phyloP scores from a whole-genome alignment of 495 filamentous ascomycete genomes.

The Friedmanniomyces endolithicus region DNA sequence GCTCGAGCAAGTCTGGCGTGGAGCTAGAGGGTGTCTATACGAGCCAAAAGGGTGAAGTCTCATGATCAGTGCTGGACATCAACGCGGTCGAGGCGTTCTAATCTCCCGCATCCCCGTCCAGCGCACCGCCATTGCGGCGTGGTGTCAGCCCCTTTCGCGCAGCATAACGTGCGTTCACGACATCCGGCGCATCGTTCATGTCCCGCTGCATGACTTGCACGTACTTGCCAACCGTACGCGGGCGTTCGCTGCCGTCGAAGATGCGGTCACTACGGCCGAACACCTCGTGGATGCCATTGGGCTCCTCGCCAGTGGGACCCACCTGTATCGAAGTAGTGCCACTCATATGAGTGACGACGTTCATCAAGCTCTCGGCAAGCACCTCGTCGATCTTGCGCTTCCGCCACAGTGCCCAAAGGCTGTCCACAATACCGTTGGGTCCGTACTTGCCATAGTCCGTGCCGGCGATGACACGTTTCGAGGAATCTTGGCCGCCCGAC shows the following conservation, averaged over 20 bases:
- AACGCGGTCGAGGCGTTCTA: not conserved
- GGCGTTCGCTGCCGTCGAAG: slow-evolving; percentile 57
- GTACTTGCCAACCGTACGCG: slow-evolving; percentile 53
- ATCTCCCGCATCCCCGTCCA: slow-evolving; percentile 6
- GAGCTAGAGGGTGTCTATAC: slow-evolving; percentile 61
- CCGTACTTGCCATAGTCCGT: slow-evolving; percentile 46
- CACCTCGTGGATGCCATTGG: slow-evolving; percentile 1
- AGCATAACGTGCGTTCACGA: slow-evolving; percentile 66
- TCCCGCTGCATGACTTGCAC: slow-evolving; percentile 54
- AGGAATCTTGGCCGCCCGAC: slow-evolving; percentile 34
- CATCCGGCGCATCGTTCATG: slow-evolving; percentile 50
- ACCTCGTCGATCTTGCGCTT: slow-evolving; percentile 80
- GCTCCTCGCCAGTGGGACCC: not conserved
- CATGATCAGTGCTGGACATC: no score
- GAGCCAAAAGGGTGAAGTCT: slow-evolving; percentile 39
- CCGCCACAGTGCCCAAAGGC: slow-evolving; percentile 72
- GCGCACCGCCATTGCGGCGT: slow-evolving; percentile 2
- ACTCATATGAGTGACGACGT: slow-evolving; percentile 45
- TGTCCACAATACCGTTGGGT: slow-evolving; percentile 52
- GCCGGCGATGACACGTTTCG: slow-evolving; percentile 17
- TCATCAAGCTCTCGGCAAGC: slow-evolving; percentile 54
- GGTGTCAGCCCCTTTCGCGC: slow-evolving; percentile 50
- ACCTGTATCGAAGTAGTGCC: not conserved
- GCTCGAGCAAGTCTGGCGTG: slow-evolving; percentile 78
- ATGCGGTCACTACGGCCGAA: slow-evolving; percentile 40